Evolutionary conservation across 345 rosid genomes (phyloP), one percentile per base, ranked within the genome.

Genomic region (Eucalyptus curtisii): DNA sequence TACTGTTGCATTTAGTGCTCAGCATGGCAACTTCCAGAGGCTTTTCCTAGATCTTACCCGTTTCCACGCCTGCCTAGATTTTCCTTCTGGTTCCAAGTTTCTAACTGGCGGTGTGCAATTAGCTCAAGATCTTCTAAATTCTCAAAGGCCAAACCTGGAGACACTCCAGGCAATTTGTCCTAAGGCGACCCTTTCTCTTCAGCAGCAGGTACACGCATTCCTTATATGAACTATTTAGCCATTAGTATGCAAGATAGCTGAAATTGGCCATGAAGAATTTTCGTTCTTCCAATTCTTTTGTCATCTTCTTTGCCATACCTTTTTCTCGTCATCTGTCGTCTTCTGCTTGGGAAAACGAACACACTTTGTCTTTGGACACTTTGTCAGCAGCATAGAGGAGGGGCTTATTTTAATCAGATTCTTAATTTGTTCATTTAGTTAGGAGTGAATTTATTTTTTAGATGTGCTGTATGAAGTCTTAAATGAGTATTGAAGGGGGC

Each of bases 21-120:
- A 96, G 89, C 94, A 94, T 57, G 99, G 99, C 87, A 95, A 91
- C 90, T 97, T 97, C 91, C 99, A 95, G 87, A 95, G 93, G 90
- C 90, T 90, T 33, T 94, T 95, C 93, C 91, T 93, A 22, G 99
- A 98, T 93, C 99, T 97, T 90, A 96, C 97, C 55, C 93, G 97
- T 87, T 91, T 93, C 90, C 97, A 94, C 50, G 92, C 92, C 90
- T 95, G 93, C 90, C 86, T 96, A 87, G 97, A 96, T 93, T 93
- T 96, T 88, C 98, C 97, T 80, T 95, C 96, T 81, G 98, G 99
- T 87, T 90, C 93, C 84, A 96, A 92, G 88, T 94, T 97, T 88
- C 92, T 96, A 90, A 89, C 92, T 27, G 96, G 95, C 45, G 96
- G 96, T 68, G 89, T 92, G 48, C 93, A 68, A 64, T 90, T 96